Evolutionary conservation across 2,329 filamentous ascomycete species (phyloP), one percentile per base, ranked within the genome.

Genomic region (Davidsoniella eucalypti): DNA sequence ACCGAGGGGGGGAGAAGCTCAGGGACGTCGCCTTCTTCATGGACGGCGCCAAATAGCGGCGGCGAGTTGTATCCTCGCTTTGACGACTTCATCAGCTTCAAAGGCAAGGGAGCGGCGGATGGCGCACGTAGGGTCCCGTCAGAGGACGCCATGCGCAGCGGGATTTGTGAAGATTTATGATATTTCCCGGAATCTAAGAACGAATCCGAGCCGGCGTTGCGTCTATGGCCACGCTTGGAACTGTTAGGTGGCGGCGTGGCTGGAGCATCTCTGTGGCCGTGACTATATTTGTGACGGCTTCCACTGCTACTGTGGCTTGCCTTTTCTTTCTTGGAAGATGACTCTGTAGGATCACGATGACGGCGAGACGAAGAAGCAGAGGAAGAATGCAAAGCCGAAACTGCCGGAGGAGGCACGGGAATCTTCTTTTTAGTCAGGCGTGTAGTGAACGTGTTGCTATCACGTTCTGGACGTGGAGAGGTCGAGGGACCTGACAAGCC

Each of bases 351-450:
- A 14, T 21, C 29, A 45, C 5, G 26, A 5, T 10, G 8, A 16
- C 18, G 43, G 29, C 5, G n/a, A 21, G 36, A 43, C 38, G 17
- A n/a, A 39, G 48, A 33, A 29, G 42, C 14, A 21, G 26, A 23
- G 48, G 25, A 12, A 23, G 39, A 16, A 38, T 44, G 21, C 12
- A 8, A n/a, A 8, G 6, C 10, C 21, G 18, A 17, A 5, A 18
- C 5, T n/a, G 25, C 5, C 43, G 65, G 61, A 39, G 60, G 58
- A 4, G 59, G 65, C 18, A 61, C 61, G 41, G 59, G 58, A 3
- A 60, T 58, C 57, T 60, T 63, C 59, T 71, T 72, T 60, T 70
- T 75, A 55, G 63, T 65, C 25, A 74, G 60, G 56, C 66, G 71
- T 10, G 70, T 72, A 17, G 67, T 69, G 7, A 40, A 47, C n/a